Evolutionary conservation across 164 flowering plant genomes (phyloP), one percentile per base, ranked within the genome.

Genomic region (Nelumbo lutea): DNA sequence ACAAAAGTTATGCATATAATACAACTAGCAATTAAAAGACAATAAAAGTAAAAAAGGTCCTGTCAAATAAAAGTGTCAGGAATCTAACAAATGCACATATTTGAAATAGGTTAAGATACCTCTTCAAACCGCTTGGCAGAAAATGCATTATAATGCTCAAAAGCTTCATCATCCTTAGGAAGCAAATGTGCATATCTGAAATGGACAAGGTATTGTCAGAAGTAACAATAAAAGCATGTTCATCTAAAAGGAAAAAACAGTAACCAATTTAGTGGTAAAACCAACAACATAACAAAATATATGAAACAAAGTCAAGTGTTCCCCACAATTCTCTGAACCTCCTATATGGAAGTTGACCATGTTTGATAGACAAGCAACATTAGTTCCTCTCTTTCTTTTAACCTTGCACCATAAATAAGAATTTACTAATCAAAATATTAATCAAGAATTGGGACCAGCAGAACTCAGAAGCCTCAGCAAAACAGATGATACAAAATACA

Each of bases 81-180:
- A 27, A 27, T 27, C 27, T 27, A 27, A 27, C 0, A 27, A 27
- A 27, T 27, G 27, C 27, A 27, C 27, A 27, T 27, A 27, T 27
- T 0, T 27, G 27, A 27, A 27, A 27, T 27, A 59, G 45, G 60
- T 13, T 9, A 10, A 42, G 39, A 58, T 81, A 96, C 99, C 97
- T 96, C 99, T 64, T 96, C 97, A 74, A 93, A 82, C 68, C 89
- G 87, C 79, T 87, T 93, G 40, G 87, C 76, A 39, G 91, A 86
- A 73, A 86, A 84, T 11, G 83, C 68, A 66, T 73, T 85, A 76
- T 89, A 89, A 66, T 83, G 85, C 75, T 91, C 98, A 83, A 91
- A 83, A 9, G 97, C 96, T 50, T 96, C 99, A 58, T 87, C 97
- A 66, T 96, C 96, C 82, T 80, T 93, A 9, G 99, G 98, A 72